Base-by-base conservation (phyloP, 805 yeast species). In the Wickerhamiella shivajii region DNA sequence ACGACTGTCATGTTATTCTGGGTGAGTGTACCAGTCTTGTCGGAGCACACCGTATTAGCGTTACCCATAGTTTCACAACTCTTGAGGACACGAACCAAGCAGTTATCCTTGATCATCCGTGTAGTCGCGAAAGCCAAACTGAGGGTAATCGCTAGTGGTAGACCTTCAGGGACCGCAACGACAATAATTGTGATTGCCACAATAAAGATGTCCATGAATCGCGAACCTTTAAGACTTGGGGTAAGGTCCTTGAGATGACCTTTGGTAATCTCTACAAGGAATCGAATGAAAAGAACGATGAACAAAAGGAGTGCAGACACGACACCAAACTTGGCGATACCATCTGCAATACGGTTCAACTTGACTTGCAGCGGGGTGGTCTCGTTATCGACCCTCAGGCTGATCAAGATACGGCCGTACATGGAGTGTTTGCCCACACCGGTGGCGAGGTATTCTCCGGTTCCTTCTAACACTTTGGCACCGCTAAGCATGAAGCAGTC, bases 41-140 rank as follows among this genome's bases (percentile, higher is more conserved):
- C 98, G 0, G 96, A 84, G 56, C 98, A 90, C 33, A 90, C 67
- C 3, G 95, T 90, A 10, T 97, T 90, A 2, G 96, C 98, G 29
- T 93, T 83, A 27, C 99, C 98, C 97, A 90, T 87, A 12, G 95
- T 90, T 57, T 90, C 99, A 66, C 98, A 90, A 29, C 93, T 76
- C 49, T 75, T 76, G 44, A 90, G 63, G 24, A 83, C 93, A 47
- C 98, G 73, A n/a, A 90, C 99, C 48, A 90, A 63, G 53, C 87
- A 87, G 42, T 92, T 93, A 54, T 90, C 95, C 53, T 79, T 78
- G 14, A 93, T 84, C 99, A 90, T 90, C 57, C 97, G 70, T 7
- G 95, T 85, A 2, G 98, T 90, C 2, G 99, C 98, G 62, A 90
- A 90, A 0, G 98, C 98, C 44, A 90, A 63, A 0, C 98, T 94